Evolutionary conservation across 169 alveolate species (phyloP).

Genomic region (Blepharisma undulans): DNA sequence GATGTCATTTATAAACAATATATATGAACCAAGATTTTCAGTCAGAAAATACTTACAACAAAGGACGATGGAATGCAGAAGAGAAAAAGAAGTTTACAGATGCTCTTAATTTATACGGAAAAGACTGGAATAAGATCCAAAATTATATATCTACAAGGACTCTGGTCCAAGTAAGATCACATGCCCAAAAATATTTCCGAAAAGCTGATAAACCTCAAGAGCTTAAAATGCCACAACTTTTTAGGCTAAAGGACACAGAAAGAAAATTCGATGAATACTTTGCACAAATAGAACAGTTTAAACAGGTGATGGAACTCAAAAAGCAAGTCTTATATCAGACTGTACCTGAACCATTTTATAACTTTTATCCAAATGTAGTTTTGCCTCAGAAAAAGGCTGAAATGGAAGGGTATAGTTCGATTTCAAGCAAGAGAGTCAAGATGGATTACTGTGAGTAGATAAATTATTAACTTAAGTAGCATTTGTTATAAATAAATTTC

Average conservation of each 20-base stretch:
- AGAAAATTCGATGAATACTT: not conserved
- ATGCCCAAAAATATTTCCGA: conserved; percentile 81
- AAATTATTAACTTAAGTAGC: not conserved
- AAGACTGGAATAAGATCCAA: conserved; percentile 76
- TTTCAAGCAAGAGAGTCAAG: not conserved
- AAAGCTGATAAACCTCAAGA: conserved; percentile 21
- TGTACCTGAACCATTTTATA: not conserved
- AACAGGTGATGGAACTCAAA: not conserved
- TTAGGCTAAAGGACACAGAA: not conserved
- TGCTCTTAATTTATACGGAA: conserved; percentile 72
- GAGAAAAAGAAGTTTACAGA: conserved; percentile 74
- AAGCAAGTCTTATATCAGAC: not conserved
- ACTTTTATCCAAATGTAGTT: not conserved
- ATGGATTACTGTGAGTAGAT: not conserved
- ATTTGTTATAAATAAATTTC: not conserved
- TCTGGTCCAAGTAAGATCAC: conserved; percentile 74
- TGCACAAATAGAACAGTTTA: not conserved
- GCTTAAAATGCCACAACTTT: not conserved
- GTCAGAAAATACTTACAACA: not conserved
- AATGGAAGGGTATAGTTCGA: not conserved
- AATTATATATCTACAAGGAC: conserved; percentile 74
- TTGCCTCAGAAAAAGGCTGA: not conserved
- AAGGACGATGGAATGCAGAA: conserved; percentile 62
- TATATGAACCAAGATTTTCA: not conserved
- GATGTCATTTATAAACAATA: not conserved